phyloP scores from a whole-genome alignment of 202 grass and related monocot genomes.

The Eragrostis tef region DNA sequence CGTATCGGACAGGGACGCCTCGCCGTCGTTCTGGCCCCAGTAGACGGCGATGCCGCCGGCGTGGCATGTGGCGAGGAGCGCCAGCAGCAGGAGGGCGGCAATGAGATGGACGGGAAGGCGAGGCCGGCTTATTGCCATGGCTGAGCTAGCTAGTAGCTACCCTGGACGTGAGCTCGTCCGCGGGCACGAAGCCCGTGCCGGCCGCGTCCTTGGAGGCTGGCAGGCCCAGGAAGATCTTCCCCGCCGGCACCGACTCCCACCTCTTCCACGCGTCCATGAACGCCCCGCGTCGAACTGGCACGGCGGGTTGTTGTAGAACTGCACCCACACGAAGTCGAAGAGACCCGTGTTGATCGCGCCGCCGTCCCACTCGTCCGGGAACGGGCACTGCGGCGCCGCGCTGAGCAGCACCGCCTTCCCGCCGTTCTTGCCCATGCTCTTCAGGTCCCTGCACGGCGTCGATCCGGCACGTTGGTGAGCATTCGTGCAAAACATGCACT shows the following conservation, averaged over 20 bases:
- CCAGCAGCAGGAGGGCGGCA: conserved; percentile 35
- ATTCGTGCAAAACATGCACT: neutral
- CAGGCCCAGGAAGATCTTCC: too few species aligned
- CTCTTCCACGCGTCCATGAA: too few species aligned
- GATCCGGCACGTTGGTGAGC: neutral
- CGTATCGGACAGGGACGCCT: conserved; percentile 53
- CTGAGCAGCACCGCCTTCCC: conserved; percentile 56
- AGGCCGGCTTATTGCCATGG: conserved; percentile 38
- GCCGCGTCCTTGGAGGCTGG: too few species aligned
- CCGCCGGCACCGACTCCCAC: too few species aligned
- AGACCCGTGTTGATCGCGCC: conserved; percentile 56
- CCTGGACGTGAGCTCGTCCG: too few species aligned
- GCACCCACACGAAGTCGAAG: conserved; percentile 82
- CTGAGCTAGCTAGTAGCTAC: neutral
- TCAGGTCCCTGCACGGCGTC: conserved; percentile 41
- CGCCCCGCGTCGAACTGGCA: conserved; percentile 59
- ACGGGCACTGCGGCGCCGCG: conserved; percentile 78
- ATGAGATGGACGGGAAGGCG: conserved; percentile 37
- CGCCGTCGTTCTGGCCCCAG: conserved; percentile 68
- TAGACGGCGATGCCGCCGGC: conserved; percentile 65
- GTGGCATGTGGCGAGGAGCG: conserved; percentile 35
- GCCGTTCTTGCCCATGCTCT: conserved; percentile 35
- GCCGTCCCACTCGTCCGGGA: conserved; percentile 56
- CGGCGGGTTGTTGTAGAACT: conserved; percentile 82
- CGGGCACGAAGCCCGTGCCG: too few species aligned